These are phyloP conservation scores for Trypanosoma boissoni DNA, from an alignment of 208 protist genomes.

Conservation along the genomic window DNA sequence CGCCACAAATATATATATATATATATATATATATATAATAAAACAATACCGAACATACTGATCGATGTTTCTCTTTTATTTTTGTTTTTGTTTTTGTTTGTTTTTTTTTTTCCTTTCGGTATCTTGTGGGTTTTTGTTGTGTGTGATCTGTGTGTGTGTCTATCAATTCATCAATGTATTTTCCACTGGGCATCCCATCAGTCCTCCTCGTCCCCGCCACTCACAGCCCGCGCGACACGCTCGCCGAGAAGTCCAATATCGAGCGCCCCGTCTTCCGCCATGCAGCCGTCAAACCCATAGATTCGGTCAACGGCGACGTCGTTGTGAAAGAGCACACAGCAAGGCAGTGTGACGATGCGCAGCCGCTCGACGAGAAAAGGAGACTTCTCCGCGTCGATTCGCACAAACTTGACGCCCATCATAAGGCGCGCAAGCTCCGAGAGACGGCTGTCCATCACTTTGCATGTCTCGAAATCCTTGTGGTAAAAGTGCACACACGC, in stretches of 20 bases:
- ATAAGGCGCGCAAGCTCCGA: slow-evolving; percentile 74
- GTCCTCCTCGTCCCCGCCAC: slow-evolving; percentile 4
- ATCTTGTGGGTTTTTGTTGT: neutral
- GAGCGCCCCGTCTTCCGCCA: slow-evolving; percentile 83
- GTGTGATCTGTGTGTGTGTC: no score
- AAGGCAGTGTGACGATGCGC: slow-evolving; percentile 89
- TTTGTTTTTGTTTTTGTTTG: slow-evolving; percentile 10
- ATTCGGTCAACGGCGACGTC: slow-evolving; percentile 93
- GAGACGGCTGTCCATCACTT: slow-evolving; percentile 94
- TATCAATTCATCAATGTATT: slow-evolving; percentile 2
- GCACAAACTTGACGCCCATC: slow-evolving; percentile 91
- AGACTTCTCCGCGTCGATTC: slow-evolving; percentile 92
- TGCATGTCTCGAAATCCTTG: slow-evolving; percentile 95
- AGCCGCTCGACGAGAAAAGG: slow-evolving; percentile 95
- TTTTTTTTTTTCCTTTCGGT: slow-evolving; percentile 7
- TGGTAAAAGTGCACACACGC: slow-evolving; percentile 94
- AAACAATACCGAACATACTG: neutral
- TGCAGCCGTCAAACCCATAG: slow-evolving; percentile 93
- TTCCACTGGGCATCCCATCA: neutral
- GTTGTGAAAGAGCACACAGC: slow-evolving; percentile 92
- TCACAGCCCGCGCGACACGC: slow-evolving; percentile 46
- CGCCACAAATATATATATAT: no score
- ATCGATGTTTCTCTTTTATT: slow-evolving; percentile 17
- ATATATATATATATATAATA: slow-evolving; percentile 19
- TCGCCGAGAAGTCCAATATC: slow-evolving; percentile 68